Percentiles rank a stretch among this genome's conserved stretches.
These are phyloP conservation scores for Chlorella sorokiniana DNA, from an alignment of 139 green algal species.

Conservation along the genomic window DNA sequence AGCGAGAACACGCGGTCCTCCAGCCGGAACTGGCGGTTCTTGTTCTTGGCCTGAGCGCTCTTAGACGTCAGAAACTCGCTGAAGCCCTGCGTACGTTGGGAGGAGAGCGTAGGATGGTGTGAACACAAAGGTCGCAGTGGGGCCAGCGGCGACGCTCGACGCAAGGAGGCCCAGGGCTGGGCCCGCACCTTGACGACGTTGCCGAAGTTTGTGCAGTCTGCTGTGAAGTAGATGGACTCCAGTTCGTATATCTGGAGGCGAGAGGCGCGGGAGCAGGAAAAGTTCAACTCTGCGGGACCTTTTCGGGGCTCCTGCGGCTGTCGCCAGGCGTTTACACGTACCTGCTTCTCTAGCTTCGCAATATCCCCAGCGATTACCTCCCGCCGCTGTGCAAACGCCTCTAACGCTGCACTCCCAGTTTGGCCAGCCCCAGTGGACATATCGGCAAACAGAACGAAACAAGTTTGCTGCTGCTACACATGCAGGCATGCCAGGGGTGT, in stretches of 20 bases:
- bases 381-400: conserved; percentile 9
- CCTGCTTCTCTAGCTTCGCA: conserved; percentile 39
- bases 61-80: conserved; percentile 79
- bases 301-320: neutral
- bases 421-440: too few relatives aligned
- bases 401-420: conserved; percentile 9
- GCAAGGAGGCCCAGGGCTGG: neutral
- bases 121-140: neutral
- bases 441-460: too few relatives aligned
- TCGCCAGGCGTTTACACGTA: neutral
- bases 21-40: conserved; percentile 60
- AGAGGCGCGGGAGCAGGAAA: neutral
- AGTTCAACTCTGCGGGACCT: too few relatives aligned
- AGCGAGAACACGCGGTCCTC: conserved; percentile 79
- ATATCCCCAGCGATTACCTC: conserved; percentile 33
- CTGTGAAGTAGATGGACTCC: conserved; percentile 68
- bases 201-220: conserved; percentile 67
- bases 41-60: conserved; percentile 63
- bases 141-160: neutral
- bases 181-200: conserved; percentile 68
- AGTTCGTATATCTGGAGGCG: conserved; percentile 67
- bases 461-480: too few relatives aligned
- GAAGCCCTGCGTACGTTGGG: conserved; percentile 66
- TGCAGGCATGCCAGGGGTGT: too few relatives aligned
- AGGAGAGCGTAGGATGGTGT: neutral